A percentile compares a stretch with the other conserved stretches of the same genome.
These are phyloP conservation scores for Calonectria henricotiae DNA, from an alignment of 2,329 filamentous ascomycete genomes.

Conservation along the genomic window DNA sequence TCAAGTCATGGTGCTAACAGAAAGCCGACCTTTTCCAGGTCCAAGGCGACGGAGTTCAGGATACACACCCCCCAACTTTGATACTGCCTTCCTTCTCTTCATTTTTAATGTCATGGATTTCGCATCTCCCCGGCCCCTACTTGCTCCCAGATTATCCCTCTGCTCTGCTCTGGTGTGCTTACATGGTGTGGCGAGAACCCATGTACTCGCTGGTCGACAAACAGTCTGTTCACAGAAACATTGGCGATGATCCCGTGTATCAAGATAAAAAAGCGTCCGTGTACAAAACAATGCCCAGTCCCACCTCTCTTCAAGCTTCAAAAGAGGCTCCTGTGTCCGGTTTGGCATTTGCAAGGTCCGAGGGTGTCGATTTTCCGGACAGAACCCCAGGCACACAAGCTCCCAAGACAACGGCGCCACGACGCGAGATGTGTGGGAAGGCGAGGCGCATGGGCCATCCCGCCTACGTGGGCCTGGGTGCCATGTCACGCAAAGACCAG, in stretches of 20 bases:
- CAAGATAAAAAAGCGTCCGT: not conserved
- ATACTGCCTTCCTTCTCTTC: not conserved
- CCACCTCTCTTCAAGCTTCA: not conserved
- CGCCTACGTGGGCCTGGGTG: conserved; percentile 15
- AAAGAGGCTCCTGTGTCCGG: not conserved
- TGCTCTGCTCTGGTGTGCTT: conserved; percentile 2
- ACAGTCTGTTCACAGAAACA: conserved; percentile 12
- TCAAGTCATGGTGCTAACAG: not conserved
- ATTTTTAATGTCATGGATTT: too few relatives aligned
- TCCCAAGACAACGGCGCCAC: conserved; percentile 5
- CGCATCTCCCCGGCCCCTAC: not conserved
- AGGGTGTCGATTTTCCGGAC: not conserved
- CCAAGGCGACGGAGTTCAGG: conserved; percentile 20
- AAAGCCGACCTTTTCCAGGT: conserved; percentile 1
- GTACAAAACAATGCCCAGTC: not conserved
- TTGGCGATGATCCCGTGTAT: conserved; percentile 17
- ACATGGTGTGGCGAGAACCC: conserved; percentile 23
- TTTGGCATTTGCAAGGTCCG: not conserved
- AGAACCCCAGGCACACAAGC: not conserved
- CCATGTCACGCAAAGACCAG: conserved; percentile 18
- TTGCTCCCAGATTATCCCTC: conserved; percentile 1
- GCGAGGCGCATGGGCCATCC: conserved; percentile 9
- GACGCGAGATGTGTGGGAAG: conserved; percentile 14
- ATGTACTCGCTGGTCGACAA: conserved; percentile 2
- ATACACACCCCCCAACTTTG: not conserved